Conservation (phyloP, 345 rosid genomes). For the Trapa bicornis region DNA sequence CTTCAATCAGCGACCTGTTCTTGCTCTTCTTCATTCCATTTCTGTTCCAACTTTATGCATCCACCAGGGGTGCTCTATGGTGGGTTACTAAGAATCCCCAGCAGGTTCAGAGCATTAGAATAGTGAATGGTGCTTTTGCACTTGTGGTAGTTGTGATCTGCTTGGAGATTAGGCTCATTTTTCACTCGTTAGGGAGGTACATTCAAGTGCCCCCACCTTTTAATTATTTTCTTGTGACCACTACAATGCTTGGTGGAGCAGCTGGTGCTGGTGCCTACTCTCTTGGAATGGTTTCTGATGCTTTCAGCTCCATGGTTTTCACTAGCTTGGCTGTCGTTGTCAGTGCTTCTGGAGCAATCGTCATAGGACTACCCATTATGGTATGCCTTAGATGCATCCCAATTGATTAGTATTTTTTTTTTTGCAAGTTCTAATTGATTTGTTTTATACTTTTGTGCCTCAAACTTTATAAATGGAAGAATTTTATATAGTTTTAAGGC, state of each 20-base stretch:
- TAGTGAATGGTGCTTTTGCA: constrained; percentile 77
- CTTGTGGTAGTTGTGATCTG: constrained; percentile 66
- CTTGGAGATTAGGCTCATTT: constrained; percentile 89
- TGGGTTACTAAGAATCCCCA: constrained; percentile 70
- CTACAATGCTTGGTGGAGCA: constrained; percentile 86
- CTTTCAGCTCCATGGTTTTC: constrained; percentile 56
- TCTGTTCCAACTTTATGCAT: constrained; percentile 75
- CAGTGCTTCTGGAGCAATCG: constrained; percentile 86
- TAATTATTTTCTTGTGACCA: constrained; percentile 75
- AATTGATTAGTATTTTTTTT: background rate
- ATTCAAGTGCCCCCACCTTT: constrained; percentile 88
- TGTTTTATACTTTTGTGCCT: too few relatives aligned
- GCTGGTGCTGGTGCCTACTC: constrained; percentile 79
- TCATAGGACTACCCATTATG: constrained; percentile 83
- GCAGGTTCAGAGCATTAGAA: constrained; percentile 66
- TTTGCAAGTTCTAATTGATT: background rate
- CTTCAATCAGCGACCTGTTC: constrained; percentile 56
- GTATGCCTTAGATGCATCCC: constrained; percentile 27
- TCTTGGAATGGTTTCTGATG: constrained; percentile 81
- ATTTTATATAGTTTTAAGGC: too few relatives aligned
- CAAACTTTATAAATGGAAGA: too few relatives aligned
- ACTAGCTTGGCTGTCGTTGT: constrained; percentile 70
- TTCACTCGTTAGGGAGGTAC: constrained; percentile 85
- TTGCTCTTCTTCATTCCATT: constrained; percentile 84
- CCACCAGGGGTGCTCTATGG: constrained; percentile 86